These are phyloP conservation scores for Lycium ferocissimum DNA, from an alignment of 257 asterid species.

Conservation along the genomic window DNA sequence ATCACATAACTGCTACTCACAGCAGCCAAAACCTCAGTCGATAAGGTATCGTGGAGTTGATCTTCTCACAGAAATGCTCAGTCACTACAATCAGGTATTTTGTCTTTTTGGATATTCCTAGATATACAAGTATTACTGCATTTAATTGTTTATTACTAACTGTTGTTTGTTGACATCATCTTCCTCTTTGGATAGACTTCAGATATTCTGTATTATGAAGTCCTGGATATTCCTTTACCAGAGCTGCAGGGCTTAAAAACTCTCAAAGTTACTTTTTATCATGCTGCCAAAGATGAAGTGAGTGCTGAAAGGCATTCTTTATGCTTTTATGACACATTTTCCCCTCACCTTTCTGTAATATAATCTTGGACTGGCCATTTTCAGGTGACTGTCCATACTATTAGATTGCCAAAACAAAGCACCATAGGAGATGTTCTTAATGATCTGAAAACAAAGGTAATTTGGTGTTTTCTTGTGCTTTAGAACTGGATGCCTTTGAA, in stretches of 20 bases:
- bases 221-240: slow-evolving; percentile 90
- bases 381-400: slow-evolving; percentile 74
- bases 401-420: slow-evolving; percentile 83
- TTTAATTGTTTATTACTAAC: slow-evolving; percentile 9
- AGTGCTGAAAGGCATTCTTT: slow-evolving; percentile 35
- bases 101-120: slow-evolving; percentile 10
- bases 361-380: slow-evolving; percentile 36
- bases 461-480: neutral
- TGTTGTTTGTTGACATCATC: slow-evolving; percentile 18
- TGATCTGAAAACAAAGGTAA: slow-evolving; percentile 75
- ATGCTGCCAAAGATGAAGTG: slow-evolving; percentile 87
- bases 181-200: slow-evolving; percentile 55
- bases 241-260: slow-evolving; percentile 92
- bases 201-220: slow-evolving; percentile 91
- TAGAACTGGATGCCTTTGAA: neutral
- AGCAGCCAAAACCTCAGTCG: slow-evolving; percentile 90
- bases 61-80: slow-evolving; percentile 81
- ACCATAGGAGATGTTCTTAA: slow-evolving; percentile 78
- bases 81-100: slow-evolving; percentile 86
- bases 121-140: neutral
- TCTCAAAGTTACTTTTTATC: slow-evolving; percentile 86
- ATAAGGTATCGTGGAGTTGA: slow-evolving; percentile 76
- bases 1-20: slow-evolving; percentile 88
- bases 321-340: neutral
- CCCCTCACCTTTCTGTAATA: slow-evolving; percentile 18